Percentiles rank a stretch among this genome's conserved stretches.
Conservation (phyloP, 2,329 filamentous ascomycete genomes). For the Pseudogymnoascus sp. region DNA sequence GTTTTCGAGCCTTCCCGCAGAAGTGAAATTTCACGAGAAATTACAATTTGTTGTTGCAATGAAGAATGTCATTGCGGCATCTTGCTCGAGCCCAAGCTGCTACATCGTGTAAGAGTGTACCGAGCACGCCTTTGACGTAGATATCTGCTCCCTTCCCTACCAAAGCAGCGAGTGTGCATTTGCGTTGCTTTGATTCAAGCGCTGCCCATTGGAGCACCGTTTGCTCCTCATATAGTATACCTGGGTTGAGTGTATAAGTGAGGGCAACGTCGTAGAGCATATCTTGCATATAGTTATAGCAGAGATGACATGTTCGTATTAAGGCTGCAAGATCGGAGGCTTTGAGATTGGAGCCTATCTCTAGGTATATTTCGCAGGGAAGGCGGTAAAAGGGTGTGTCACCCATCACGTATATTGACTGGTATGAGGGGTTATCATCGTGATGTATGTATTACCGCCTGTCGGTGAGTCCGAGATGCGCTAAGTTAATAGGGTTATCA, state of each 20-base stretch:
- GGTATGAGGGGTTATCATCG: not conserved
- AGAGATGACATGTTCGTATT: not conserved
- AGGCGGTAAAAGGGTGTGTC: not conserved
- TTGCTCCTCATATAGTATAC: not conserved
- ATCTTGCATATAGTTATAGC: not conserved
- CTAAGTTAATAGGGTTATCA: slow-evolving; percentile 11
- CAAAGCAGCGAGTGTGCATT: not conserved
- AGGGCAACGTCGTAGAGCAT: not conserved
- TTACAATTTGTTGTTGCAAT: no score
- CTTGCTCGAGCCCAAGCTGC: no score
- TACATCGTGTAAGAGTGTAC: not conserved
- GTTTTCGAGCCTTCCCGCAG: no score
- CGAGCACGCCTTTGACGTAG: not conserved
- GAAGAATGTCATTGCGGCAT: no score
- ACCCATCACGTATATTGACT: not conserved
- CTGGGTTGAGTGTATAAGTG: not conserved
- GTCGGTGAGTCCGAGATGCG: not conserved
- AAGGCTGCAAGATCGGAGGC: not conserved
- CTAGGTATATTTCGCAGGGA: not conserved
- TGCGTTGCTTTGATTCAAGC: not conserved
- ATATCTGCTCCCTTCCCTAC: not conserved
- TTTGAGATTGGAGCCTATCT: not conserved
- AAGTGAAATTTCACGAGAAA: no score
- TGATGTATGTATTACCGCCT: not conserved
- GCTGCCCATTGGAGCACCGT: not conserved